Evolutionary conservation across 2,329 filamentous ascomycete species (phyloP).

Genomic region (Chrysoporthe deuterocubensis): DNA sequence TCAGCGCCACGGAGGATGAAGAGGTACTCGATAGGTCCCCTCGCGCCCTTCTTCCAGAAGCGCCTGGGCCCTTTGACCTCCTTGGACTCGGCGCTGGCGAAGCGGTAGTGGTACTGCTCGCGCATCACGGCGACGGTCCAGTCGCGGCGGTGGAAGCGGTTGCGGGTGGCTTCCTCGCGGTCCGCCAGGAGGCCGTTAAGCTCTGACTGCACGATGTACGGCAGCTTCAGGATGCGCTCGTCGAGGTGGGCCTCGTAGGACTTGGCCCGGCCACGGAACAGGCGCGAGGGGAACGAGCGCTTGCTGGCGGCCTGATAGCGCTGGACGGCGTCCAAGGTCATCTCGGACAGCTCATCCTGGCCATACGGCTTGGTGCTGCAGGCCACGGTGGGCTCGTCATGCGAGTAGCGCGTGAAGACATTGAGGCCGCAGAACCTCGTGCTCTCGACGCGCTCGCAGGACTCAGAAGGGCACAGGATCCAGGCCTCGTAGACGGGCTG

Average conservation of each 20-base stretch:
- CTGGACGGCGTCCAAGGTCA: conserved; percentile 32
- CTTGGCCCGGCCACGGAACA: conserved; percentile 30
- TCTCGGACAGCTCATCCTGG: conserved; percentile 33
- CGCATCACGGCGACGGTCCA: conserved; percentile 36
- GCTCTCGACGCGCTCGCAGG: conserved; percentile 19
- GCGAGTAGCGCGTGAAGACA: neutral
- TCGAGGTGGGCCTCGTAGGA: conserved; percentile 37
- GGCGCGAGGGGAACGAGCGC: conserved; percentile 31
- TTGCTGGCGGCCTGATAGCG: conserved; percentile 31
- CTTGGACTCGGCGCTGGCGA: conserved; percentile 28
- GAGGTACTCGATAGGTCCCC: conserved; percentile 28
- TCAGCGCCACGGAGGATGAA: conserved; percentile 33
- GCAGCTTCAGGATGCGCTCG: conserved; percentile 32
- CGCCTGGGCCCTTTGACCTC: conserved; percentile 33
- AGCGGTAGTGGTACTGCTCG: conserved; percentile 34
- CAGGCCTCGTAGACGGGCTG: conserved; percentile 37
- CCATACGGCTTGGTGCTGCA: conserved; percentile 21
- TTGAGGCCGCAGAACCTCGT: conserved; percentile 31
- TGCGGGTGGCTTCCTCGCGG: conserved; percentile 31
- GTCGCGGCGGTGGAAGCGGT: conserved; percentile 31
- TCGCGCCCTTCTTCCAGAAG: conserved; percentile 33
- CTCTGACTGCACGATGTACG: conserved; percentile 27
- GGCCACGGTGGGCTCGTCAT: conserved; percentile 8
- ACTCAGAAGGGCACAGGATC: conserved; percentile 30
- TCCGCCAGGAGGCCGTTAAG: conserved; percentile 33